Percentiles rank a stretch among this genome's conserved stretches.
Conservation (phyloP, 169 alveolate species). For the Plasmodium falciparum region DNA sequence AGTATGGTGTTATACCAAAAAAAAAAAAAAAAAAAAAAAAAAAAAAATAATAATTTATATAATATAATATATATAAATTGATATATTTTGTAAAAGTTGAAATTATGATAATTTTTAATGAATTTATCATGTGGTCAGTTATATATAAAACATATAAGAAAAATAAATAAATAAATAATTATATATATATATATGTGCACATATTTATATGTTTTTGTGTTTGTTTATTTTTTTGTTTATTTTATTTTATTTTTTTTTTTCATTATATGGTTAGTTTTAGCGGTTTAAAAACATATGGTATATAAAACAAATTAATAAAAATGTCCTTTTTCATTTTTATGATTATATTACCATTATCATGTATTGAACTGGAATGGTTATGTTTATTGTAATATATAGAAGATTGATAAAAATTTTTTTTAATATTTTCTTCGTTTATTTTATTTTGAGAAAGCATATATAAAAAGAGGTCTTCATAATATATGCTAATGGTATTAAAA, state of each 20-base stretch:
- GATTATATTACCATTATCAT: constrained; percentile 21
- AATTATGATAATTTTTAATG: no score
- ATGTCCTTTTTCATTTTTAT: constrained; percentile 43
- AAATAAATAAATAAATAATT: neutral
- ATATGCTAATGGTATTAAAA: constrained; percentile 40
- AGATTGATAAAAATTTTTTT: neutral
- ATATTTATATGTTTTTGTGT: neutral
- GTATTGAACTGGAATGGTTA: neutral
- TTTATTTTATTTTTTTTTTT: constrained; percentile 4
- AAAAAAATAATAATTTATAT: no score
- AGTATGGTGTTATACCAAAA: no score
- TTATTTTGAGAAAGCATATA: constrained; percentile 38
- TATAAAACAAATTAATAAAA: constrained; percentile 55
- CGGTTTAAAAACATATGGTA: constrained; percentile 20
- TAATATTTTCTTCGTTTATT: neutral
- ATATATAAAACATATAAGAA: no score
- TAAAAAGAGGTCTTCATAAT: constrained; percentile 51
- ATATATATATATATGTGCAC: neutral
- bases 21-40: no score
- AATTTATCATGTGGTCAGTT: no score
- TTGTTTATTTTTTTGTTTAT: no score
- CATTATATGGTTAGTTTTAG: neutral
- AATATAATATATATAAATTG: no score
- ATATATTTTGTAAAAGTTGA: no score
- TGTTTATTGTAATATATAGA: neutral